Percentiles rank a stretch among this genome's conserved stretches.
These are phyloP conservation scores for Salicornia ramosissima DNA, from an alignment of 148 eudicot genomes.

Conservation along the genomic window DNA sequence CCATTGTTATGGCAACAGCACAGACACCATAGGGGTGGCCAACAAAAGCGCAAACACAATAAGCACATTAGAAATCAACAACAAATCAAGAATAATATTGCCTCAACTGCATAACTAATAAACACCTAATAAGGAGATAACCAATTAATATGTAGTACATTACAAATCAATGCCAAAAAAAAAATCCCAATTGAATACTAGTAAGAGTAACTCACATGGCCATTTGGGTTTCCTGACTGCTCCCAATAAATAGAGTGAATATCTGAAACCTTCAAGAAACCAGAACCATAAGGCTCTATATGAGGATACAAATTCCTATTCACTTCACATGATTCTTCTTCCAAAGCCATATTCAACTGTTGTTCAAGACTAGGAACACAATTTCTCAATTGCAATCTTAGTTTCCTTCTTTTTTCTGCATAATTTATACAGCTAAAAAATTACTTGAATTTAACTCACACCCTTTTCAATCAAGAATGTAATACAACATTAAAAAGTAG, in stretches of 20 bases:
- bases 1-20: too few relatives aligned
- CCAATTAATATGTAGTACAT: too few relatives aligned
- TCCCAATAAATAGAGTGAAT: constrained; percentile 84
- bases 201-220: constrained; percentile 56
- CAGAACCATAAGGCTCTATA: constrained; percentile 72
- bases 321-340: constrained; percentile 35
- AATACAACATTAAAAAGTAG: not conserved
- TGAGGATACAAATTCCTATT: constrained; percentile 54
- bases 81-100: not conserved
- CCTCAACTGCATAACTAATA: constrained; percentile 1
- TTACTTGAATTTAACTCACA: constrained; percentile 5
- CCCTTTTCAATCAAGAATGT: constrained; percentile 8
- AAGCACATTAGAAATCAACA: not conserved
- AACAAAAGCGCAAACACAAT: not conserved
- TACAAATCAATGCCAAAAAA: not conserved
- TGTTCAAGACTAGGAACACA: constrained; percentile 31
- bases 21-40: too few relatives aligned
- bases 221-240: constrained; percentile 91
- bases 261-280: constrained; percentile 85
- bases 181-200: not conserved
- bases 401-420: constrained; percentile 48
- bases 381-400: constrained; percentile 30
- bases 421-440: not conserved
- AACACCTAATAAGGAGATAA: too few relatives aligned
- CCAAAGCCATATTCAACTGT: constrained; percentile 45